Base-by-base conservation (phyloP, 345 rosid genomes). In the Microcos paniculata region DNA sequence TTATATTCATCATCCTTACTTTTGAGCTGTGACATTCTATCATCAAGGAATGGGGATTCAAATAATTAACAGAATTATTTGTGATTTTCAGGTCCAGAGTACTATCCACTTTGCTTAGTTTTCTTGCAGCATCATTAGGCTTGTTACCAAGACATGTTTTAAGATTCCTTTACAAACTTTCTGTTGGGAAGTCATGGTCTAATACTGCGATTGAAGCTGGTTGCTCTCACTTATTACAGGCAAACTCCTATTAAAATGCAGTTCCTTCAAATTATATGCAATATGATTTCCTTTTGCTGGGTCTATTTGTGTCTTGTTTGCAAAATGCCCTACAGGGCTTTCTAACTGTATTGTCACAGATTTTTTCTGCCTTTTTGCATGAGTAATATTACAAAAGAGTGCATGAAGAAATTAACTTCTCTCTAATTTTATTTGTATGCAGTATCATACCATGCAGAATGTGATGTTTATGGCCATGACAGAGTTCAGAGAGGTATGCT, bases 361-460 rank as follows among this genome's bases (percentile, higher is more conserved):
- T 28, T 62, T 26, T 59, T 14, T 28, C 23, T 56, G 24, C 28
- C 11, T n/a, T 10, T 64, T 11, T 8, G 9, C 7, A 18, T 64
- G 49, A 64, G 18, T 42, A 21, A 64, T 43, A 24, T 8, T 46
- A 49, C 48, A 68, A 68, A 9, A 15, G 4, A 46, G 42, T 68
- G 42, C 42, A 26, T 48, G 35, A 55, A 57, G 30, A 10, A 30
- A 18, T 35, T 74, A 49, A 74, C 52, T 35, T 40, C 19, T 62
- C 43, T 62, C 15, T 26, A 6, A 14, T 62, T 74, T 63, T 56
- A n/a, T 71, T 78, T 53, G 45, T 73, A 80, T 62, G 75, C 92
- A 92, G 97, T 92, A 91, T 78, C 98, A 94, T 76, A 84, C 87
- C 1, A 76, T 91, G 79, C 84, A 90, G 74, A 90, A 92, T 77